Evolutionary conservation across 176 grass and related monocot genomes (phyloP), one percentile per base, ranked within the genome.

Genomic region (Miscanthus lutarioriparius): DNA sequence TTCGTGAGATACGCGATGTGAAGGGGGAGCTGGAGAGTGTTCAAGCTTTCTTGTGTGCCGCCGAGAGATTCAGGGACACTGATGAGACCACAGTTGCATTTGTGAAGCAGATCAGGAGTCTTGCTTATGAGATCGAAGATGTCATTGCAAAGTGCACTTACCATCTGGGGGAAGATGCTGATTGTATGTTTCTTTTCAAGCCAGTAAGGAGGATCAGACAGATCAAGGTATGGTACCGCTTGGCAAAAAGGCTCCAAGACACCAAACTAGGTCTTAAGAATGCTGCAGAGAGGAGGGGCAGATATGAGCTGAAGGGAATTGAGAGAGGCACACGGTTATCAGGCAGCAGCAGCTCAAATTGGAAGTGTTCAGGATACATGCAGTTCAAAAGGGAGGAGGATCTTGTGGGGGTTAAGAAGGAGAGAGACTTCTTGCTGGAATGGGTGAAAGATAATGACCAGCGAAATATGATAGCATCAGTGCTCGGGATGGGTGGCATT

Each of bases 371-470:
- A 71, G 66, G 49, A 69, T 71, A 27, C 22, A 65, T n/a, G 15
- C 79, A 79, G n/a, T 79, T 79, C 77, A 79, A 43, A 37, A 79
- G 41, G n/a, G 38, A 32, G 36, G 61, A 79, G 4, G 77, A 79
- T 47, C 77, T 79, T 65, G 77, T 79, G 59, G 77, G 77, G 77
- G 61, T 79, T 6, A 26, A 66, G 36, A 64, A 19, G 23, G 61
- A 43, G 20, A 79, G 22, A 62, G 12, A 65, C 7, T 41, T 64
- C 36, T 79, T 79, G 54, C 61, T 47, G 12, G 5, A 28, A 40
- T 79, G 59, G 59, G 58, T 79, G 39, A 32, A 12, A 66, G 23
- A 43, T 79, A 17, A 65, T 36, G 36, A 79, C 22, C n/a, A 10
- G 38, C 35, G 25, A 33, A n/a, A 25, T 39, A 79, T 22, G 76